Evolutionary conservation across 192 early-diverging fungal genomes (phyloP).

Genomic region (Coemansia sp.): DNA sequence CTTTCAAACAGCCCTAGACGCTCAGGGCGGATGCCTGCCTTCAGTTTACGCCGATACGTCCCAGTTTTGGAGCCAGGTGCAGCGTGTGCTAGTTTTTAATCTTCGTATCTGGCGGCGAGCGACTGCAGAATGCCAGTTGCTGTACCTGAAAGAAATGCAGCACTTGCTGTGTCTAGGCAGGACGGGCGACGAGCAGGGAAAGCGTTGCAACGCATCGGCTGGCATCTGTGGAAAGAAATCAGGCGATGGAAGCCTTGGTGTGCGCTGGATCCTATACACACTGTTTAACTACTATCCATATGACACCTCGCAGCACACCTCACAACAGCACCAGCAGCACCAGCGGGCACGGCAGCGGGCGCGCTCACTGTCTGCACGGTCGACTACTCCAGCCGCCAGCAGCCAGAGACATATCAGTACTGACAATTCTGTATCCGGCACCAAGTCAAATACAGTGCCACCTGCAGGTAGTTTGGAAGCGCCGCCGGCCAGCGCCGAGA

Average conservation of each 20-base stretch:
- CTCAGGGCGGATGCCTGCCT: slow-evolving; percentile 33
- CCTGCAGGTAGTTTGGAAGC: not conserved
- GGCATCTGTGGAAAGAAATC: slow-evolving; percentile 16
- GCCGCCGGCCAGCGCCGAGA: not conserved
- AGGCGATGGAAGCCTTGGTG: slow-evolving; percentile 16
- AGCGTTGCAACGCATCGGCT: slow-evolving; percentile 29
- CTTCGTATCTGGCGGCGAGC: slow-evolving; percentile 37
- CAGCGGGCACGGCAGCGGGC: slow-evolving; percentile 3
- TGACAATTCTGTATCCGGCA: not conserved
- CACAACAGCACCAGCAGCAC: slow-evolving; percentile 21
- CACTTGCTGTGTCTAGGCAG: slow-evolving; percentile 24
- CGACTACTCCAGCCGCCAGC: not conserved
- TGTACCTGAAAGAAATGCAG: slow-evolving; percentile 27
- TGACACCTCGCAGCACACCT: slow-evolving; percentile 40
- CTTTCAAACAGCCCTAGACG: slow-evolving; percentile 29
- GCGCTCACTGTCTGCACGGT: slow-evolving; percentile 13
- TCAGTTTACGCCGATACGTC: slow-evolving; percentile 20
- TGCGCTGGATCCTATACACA: slow-evolving; percentile 40
- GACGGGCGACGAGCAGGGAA: slow-evolving; percentile 22
- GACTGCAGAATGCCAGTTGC: slow-evolving; percentile 16
- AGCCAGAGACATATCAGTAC: too few relatives aligned
- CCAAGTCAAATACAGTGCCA: slow-evolving; percentile 4
- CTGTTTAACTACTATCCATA: slow-evolving; percentile 45
- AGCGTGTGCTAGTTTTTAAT: slow-evolving; percentile 31
- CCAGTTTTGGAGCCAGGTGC: slow-evolving; percentile 36